Conservation (phyloP, 441 rosid genomes). For the Erysimum pusillum region DNA sequence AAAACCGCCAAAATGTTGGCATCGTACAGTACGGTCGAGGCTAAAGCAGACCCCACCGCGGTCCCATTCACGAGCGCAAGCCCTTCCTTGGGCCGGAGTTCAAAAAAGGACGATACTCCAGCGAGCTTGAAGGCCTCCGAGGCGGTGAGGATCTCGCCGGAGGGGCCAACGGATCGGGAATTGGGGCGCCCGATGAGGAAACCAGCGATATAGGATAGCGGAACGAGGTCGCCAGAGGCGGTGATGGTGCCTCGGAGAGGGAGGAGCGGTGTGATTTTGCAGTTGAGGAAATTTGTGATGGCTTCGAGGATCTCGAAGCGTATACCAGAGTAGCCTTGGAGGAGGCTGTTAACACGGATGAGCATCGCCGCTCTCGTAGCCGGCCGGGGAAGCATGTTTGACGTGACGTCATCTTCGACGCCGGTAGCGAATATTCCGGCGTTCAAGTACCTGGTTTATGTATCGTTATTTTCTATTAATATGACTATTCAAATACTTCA, state of each 20-base stretch:
- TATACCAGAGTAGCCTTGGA: conserved; percentile 62
- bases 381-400: too few relatives aligned
- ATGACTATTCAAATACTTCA: too few relatives aligned
- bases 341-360: conserved; percentile 57
- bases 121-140: too few relatives aligned
- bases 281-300: conserved; percentile 55
- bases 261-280: conserved; percentile 57
- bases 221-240: conserved; percentile 65
- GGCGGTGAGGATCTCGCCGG: too few relatives aligned
- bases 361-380: conserved; percentile 53
- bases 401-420: too few relatives aligned
- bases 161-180: conserved; percentile 28
- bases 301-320: conserved; percentile 60
- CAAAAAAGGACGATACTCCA: conserved; percentile 43
- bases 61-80: conserved; percentile 66
- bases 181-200: conserved; percentile 58
- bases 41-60: conserved; percentile 61
- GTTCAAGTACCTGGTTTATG: too few relatives aligned
- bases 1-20: conserved; percentile 49
- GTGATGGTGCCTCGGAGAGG: conserved; percentile 64
- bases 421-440: too few relatives aligned
- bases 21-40: conserved; percentile 58
- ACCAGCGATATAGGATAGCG: conserved; percentile 58
- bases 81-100: conserved; percentile 61
- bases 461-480: too few relatives aligned